phyloP scores from a whole-genome alignment of 805 yeast species.

The Pichia paraexigua region DNA sequence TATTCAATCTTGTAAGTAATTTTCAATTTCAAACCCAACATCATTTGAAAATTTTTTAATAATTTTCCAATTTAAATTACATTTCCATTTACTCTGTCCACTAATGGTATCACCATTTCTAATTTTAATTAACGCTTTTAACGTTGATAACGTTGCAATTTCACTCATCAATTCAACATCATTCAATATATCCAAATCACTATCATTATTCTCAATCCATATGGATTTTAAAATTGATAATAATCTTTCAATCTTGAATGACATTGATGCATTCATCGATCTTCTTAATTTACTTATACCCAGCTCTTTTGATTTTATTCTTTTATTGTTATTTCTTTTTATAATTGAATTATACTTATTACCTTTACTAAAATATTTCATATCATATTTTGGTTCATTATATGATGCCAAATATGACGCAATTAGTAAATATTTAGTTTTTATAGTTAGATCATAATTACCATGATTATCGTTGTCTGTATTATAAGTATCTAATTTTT shows the following conservation, averaged over 20 bases:
- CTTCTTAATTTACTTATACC: slow-evolving; percentile 44
- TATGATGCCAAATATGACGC: slow-evolving; percentile 82
- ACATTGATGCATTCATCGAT: slow-evolving; percentile 59
- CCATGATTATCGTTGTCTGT: slow-evolving; percentile 12
- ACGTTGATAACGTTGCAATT: slow-evolving; percentile 29
- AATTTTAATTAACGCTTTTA: slow-evolving; percentile 24
- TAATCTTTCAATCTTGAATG: slow-evolving; percentile 71
- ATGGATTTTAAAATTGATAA: slow-evolving; percentile 74
- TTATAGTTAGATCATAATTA: slow-evolving; percentile 42
- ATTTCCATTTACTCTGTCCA: slow-evolving; percentile 69
- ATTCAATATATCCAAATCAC: slow-evolving; percentile 24
- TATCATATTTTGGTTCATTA: slow-evolving; percentile 61
- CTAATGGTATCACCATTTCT: slow-evolving; percentile 39
- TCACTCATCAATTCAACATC: slow-evolving; percentile 32
- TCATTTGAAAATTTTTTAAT: slow-evolving; percentile 55
- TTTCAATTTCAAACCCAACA: slow-evolving; percentile 56
- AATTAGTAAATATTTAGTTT: slow-evolving; percentile 64
- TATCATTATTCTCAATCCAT: slow-evolving; percentile 34
- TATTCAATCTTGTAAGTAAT: slow-evolving; percentile 36
- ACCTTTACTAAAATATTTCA: slow-evolving; percentile 59
- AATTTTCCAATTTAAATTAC: slow-evolving; percentile 63
- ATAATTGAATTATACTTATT: slow-evolving; percentile 39
- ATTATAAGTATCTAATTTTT: neutral
- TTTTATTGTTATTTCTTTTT: slow-evolving; percentile 24
- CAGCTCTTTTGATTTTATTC: slow-evolving; percentile 22